Evolutionary conservation across 352 stramenopile genomes (phyloP).

Genomic region (Phytophthora palmivora): DNA sequence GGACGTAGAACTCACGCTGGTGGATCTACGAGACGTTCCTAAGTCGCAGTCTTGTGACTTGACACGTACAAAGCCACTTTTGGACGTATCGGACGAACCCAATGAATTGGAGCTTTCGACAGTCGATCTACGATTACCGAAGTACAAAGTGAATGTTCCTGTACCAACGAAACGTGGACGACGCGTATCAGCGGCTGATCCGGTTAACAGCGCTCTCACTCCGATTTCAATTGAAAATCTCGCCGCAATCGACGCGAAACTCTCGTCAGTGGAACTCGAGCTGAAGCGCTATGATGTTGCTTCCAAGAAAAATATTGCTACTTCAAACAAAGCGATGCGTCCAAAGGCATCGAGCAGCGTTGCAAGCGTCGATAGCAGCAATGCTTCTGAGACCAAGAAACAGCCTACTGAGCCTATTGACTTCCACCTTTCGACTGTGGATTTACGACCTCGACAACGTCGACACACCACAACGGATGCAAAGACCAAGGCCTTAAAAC

Average conservation of each 20-base stretch:
- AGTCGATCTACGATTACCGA: conserved; percentile 23
- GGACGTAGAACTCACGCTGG: conserved; percentile 12
- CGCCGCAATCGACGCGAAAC: conserved; percentile 28
- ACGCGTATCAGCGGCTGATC: conserved; percentile 10
- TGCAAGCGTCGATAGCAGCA: background rate
- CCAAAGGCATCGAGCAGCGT: background rate
- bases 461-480: conserved; percentile 26
- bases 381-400: conserved; percentile 8
- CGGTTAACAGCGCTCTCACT: conserved; percentile 18
- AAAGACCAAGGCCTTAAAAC: background rate
- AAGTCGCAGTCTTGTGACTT: conserved; percentile 19
- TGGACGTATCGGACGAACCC: conserved; percentile 16
- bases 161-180: conserved; percentile 17
- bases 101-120: conserved; percentile 21
- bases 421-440: conserved; percentile 28
- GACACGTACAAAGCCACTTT: conserved; percentile 3
- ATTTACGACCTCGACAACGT: conserved; percentile 16
- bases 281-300: conserved; percentile 21
- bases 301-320: background rate
- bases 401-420: conserved; percentile 8
- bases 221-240: conserved; percentile 27
- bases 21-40: conserved; percentile 5
- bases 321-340: background rate
- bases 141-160: conserved; percentile 24
- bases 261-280: conserved; percentile 26